Base-by-base conservation (phyloP, 192 early-diverging fungal genomes). In the Gaertneriomyces semiglobifer region DNA sequence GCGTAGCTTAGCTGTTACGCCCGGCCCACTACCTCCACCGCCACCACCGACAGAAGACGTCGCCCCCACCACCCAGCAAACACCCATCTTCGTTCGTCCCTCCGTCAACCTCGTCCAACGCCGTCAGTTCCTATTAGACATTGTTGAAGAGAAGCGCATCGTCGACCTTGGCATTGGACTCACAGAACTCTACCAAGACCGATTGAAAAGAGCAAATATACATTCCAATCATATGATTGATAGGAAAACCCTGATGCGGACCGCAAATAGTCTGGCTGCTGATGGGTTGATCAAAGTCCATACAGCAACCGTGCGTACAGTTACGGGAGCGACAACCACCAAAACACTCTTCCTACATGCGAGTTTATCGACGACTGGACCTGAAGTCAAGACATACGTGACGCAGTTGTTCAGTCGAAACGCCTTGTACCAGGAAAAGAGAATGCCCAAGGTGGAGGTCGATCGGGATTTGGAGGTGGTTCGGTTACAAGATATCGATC, bases 241-340 rank as follows among this genome's bases (percentile, higher is more conserved):
- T 53, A 77, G 78, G 44, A 81, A 77, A 52, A 88, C 87, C 4
- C 60, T 88, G 3, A 54, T 63, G 39, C 70, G 87, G 0, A 76
- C 79, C 0, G 79, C 76, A 18, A 51, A 47, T 5, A 48, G 54
- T 0, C 53, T 88, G 72, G 81, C 81, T 61, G 42, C 44, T 4
- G 75, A 80, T 25, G 79, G 79, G 4, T 33, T 79, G 3, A 48
- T 86, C 41, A 75, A 69, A 53, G 56, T 70, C 0, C 71, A 72
- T 42, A 75, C 72, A n/a, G 70, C 85, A 7, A 42, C 67, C 14
- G 47, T 86, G 33, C 82, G 75, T 0, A 64, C 72, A 39, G 55
- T 82, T 4, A 84, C 80, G n/a, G 84, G 84, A 0, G 62, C 59
- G 2, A 47, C 42, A 9, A 10, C 44, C 0, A 57, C 68, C 6